phyloP scores from a whole-genome alignment of 768 basidiomycete species.

The Rhizopogon vinicolor region DNA sequence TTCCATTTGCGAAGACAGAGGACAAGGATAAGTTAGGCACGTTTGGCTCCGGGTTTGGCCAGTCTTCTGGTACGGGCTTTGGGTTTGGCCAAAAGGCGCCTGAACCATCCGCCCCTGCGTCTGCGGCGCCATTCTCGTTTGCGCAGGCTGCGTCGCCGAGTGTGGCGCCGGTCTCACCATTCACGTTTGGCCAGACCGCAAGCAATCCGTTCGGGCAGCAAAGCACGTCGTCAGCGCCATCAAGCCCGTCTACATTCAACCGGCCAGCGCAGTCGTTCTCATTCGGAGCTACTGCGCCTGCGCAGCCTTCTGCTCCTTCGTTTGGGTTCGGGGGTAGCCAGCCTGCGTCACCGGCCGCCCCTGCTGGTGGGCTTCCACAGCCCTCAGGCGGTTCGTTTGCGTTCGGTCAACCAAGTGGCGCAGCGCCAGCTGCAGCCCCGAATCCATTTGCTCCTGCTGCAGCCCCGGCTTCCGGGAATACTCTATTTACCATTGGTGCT shows the following conservation, averaged over 20 bases:
- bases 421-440: conserved; percentile 34
- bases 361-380: conserved; percentile 25
- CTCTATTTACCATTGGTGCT: conserved; percentile 59
- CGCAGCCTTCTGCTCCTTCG: conserved; percentile 27
- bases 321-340: conserved; percentile 55
- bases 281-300: conserved; percentile 38
- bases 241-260: conserved; percentile 55
- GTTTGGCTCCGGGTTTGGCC: conserved; percentile 44
- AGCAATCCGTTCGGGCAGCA: conserved; percentile 39
- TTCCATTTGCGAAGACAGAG: conserved; percentile 45
- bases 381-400: conserved; percentile 28
- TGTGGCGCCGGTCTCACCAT: conserved; percentile 35
- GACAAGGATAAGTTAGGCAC: conserved; percentile 38
- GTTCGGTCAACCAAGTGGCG: conserved; percentile 35
- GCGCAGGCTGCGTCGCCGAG: conserved; percentile 30
- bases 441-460: conserved; percentile 41
- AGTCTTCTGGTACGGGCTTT: conserved; percentile 37
- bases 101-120: conserved; percentile 34
- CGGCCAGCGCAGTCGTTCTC: conserved; percentile 40
- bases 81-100: conserved; percentile 41
- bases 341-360: conserved; percentile 53
- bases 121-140: conserved; percentile 47
- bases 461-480: conserved; percentile 25
- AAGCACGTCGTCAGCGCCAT: conserved; percentile 41
- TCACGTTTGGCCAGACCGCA: conserved; percentile 40